Evolutionary conservation across 1,284 basidiomycete species (phyloP).

Genomic region (Coriolopsis trogii): DNA sequence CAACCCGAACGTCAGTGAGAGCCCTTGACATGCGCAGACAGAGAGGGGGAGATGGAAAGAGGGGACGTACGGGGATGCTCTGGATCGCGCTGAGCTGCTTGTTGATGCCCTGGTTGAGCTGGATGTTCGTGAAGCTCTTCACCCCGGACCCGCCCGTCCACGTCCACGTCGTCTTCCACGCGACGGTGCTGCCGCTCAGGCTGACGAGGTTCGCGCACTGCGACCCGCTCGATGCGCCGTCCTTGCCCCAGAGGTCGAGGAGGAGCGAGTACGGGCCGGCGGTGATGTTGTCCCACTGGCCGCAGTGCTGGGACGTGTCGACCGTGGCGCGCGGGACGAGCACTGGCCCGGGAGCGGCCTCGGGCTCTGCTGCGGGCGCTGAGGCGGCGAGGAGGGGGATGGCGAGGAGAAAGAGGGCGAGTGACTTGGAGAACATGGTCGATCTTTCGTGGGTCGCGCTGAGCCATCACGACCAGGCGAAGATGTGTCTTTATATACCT

Average conservation of each 20-base stretch:
- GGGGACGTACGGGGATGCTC: conserved; percentile 52
- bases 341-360: no score
- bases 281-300: conserved; percentile 54
- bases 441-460: no score
- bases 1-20: background rate
- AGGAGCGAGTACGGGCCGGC: conserved; percentile 50
- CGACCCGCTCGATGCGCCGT: conserved; percentile 50
- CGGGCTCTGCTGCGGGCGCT: conserved; percentile 21
- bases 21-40: background rate
- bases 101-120: conserved; percentile 54
- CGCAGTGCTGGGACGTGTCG: conserved; percentile 41
- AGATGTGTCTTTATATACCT: background rate
- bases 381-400: conserved; percentile 16
- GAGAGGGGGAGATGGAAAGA: conserved; percentile 14
- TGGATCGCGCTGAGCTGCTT: conserved; percentile 54
- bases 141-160: conserved; percentile 57
- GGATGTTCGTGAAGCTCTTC: conserved; percentile 65
- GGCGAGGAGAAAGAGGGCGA: conserved; percentile 12
- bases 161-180: conserved; percentile 57
- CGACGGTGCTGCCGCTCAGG: conserved; percentile 45
- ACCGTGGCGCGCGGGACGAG: no score
- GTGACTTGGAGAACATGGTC: conserved; percentile 16
- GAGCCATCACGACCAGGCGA: background rate
- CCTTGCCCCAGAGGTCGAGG: conserved; percentile 56
- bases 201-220: conserved; percentile 57